phyloP scores from a whole-genome alignment of 2,329 filamentous ascomycete species.

The Diaporthe helianthi region DNA sequence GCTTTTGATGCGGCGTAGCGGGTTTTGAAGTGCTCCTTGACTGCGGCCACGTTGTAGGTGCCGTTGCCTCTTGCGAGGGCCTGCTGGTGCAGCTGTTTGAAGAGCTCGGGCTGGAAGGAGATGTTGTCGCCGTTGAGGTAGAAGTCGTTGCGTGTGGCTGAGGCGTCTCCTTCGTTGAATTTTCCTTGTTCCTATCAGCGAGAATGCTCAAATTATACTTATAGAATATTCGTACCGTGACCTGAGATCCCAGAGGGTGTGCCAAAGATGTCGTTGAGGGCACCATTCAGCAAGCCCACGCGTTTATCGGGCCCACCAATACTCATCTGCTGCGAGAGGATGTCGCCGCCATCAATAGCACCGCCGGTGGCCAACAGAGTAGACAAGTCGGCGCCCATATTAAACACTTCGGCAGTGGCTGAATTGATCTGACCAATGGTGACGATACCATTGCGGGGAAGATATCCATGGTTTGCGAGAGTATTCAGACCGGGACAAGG shows the following conservation, averaged over 20 bases:
- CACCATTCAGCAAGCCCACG: slow-evolving; percentile 32
- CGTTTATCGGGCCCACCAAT: slow-evolving; percentile 34
- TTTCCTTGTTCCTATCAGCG: background rate
- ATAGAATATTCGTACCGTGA: slow-evolving; percentile 13
- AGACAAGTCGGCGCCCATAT: slow-evolving; percentile 33
- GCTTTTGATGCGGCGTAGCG: slow-evolving; percentile 33
- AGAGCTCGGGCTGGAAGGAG: slow-evolving; percentile 36
- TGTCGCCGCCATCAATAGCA: slow-evolving; percentile 33
- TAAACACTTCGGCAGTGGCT: slow-evolving; percentile 32
- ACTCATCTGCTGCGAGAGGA: slow-evolving; percentile 32
- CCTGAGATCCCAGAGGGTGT: slow-evolving; percentile 34
- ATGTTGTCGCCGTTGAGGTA: slow-evolving; percentile 35
- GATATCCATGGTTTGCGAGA: slow-evolving; percentile 48
- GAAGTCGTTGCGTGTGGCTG: slow-evolving; percentile 36
- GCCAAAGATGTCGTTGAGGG: slow-evolving; percentile 32
- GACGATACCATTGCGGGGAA: slow-evolving; percentile 39
- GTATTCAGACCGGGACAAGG: slow-evolving; percentile 47
- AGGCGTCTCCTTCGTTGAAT: slow-evolving; percentile 36
- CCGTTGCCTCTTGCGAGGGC: slow-evolving; percentile 33
- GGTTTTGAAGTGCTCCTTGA: slow-evolving; percentile 35
- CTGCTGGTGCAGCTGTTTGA: slow-evolving; percentile 36
- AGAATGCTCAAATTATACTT: too few relatives aligned
- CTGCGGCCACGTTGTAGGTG: slow-evolving; percentile 33
- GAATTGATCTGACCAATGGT: slow-evolving; percentile 33
- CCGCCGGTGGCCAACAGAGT: slow-evolving; percentile 27